Evolutionary conservation across 176 grass and related monocot species (phyloP), one percentile per base, ranked within the genome.

Genomic region (Tuctoria greenei): DNA sequence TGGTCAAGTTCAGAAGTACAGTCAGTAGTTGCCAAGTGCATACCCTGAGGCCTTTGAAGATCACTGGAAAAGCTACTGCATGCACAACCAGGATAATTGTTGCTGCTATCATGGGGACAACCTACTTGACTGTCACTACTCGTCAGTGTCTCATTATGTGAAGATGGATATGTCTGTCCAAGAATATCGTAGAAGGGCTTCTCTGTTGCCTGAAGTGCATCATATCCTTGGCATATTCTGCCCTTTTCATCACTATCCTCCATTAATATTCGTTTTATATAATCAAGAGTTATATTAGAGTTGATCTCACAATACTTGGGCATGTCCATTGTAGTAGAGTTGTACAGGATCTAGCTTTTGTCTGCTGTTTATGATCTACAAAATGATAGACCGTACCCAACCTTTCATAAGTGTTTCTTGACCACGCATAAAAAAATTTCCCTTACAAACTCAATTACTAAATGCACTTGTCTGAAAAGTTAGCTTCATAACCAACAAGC

Each of bases 201-300:
- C 74, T 76, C 74, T 0, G n/a, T 76, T 42, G 74, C 43, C 59
- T 50, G 18, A 64, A 76, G 74, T 64, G 74, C 74, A 43, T 82
- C 80, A 31, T 50, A 25, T 60, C 5, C 25, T 67, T 83, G 27
- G 57, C 68, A 64, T 44, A 41, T 61, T 40, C 41, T 87, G 54
- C 23, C 39, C 0, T 87, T 83, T n/a, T n/a, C n/a, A n/a, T n/a
- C n/a, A n/a, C 73, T 76, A 21, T 90, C 88, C 51, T 90, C 84
- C 78, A 91, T 81, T 36, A 91, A 52, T 36, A 87, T 84, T 38
- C 25, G 57, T 51, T 82, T 61, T 80, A 87, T 91, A 59, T 87
- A 87, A 24, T 81, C 72, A 1, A 91, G 77, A 39, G 75, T 73
- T 40, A 75, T 76, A 62, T 74, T 76, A 7, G 84, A 77, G 38